These are phyloP conservation scores for Leishmania amazonensis DNA, from an alignment of 208 protist genomes.

Conservation along the genomic window DNA sequence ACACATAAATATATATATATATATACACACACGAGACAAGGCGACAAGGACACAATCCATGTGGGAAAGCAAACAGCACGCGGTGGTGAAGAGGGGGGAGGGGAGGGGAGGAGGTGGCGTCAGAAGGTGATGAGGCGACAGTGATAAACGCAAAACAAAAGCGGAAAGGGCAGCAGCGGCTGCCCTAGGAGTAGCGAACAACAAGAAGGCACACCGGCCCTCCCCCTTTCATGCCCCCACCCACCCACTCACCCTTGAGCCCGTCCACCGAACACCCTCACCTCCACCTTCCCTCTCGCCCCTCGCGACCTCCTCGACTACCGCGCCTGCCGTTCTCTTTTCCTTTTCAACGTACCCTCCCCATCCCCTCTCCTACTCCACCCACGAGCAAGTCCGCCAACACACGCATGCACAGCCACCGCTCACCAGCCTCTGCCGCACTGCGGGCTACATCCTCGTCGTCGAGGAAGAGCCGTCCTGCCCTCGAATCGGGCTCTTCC, in stretches of 20 bases:
- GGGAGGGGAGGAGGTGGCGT: not conserved
- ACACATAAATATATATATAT: not conserved
- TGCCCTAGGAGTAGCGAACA: not conserved
- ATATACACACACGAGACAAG: not conserved
- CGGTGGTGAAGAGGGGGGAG: not conserved
- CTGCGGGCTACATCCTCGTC: not conserved
- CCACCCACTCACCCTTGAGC: not conserved
- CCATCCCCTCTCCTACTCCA: not conserved
- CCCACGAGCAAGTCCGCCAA: not conserved
- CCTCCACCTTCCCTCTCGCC: too few relatives aligned
- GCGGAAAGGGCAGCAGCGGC: not conserved
- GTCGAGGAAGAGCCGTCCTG: not conserved
- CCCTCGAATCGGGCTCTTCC: not conserved
- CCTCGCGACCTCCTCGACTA: not conserved
- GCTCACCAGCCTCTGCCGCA: not conserved
- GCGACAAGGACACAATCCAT: not conserved
- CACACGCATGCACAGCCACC: conserved; percentile 1
- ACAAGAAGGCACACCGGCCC: not conserved
- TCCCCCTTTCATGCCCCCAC: not conserved
- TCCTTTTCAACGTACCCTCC: not conserved
- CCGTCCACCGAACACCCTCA: not conserved
- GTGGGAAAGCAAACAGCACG: not conserved
- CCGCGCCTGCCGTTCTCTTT: not conserved
- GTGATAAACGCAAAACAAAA: not conserved
- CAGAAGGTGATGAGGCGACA: not conserved